Base-by-base conservation (phyloP, 768 basidiomycete species). In the Amanita pallidorosea region DNA sequence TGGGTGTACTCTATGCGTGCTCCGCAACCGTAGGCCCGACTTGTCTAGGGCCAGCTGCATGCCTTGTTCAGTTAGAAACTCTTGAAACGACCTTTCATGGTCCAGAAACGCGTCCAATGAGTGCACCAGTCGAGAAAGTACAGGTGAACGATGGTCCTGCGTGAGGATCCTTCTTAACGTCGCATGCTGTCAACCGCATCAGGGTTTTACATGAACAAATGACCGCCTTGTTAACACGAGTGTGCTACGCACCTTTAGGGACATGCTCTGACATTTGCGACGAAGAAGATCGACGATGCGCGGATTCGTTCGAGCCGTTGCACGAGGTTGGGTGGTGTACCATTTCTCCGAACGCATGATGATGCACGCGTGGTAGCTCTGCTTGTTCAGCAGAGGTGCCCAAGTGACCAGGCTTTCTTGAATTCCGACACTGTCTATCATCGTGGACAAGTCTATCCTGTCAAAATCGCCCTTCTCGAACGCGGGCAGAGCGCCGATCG, bases 61-160 rank as follows among this genome's bases (percentile, higher is more conserved):
- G 23, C 59, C 56, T 44, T 67, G 61, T 34, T 53, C 54, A 12
- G 56, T 53, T 23, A 70, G 57, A 53, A 66, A 70, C 36, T 62
- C 58, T 36, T 60, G 58, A 43, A 73, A 70, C 8, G 65, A 63
- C 0, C 55, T 56, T 52, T 67, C 68, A 50, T 70, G 67, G 53
- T 71, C 69, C 15, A 69, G 61, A 37, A 70, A 71, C 6, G 67
- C 69, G 45, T 73, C 69, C 20, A 72, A 57, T 8, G 69, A 69
- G 49, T 68, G 60, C 23, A 70, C 58, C 36, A 69, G 52, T 23
- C 66, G 64, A 47, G 63, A 51, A n/a, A 71, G 53, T 9, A 64
- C 61, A 12, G 67, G 66, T 17, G 68, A 66, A 47, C 66, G 65
- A 13, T 60, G 53, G 3, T 59, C 63, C 51, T 63, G 61, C n/a